phyloP scores from a whole-genome alignment of 2,329 filamentous ascomycete species.

The Daldinia sp. region DNA sequence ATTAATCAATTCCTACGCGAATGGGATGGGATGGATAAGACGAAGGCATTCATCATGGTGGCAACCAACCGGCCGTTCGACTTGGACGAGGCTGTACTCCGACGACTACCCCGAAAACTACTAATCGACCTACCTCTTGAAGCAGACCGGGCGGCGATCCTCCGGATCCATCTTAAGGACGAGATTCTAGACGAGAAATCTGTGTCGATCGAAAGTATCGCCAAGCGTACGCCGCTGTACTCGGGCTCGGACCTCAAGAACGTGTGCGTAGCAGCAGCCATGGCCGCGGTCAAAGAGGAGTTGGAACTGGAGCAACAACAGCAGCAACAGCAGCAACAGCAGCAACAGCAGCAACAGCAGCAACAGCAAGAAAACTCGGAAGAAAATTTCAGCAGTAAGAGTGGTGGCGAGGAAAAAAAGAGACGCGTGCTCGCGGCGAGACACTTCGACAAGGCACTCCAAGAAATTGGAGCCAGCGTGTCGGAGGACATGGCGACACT shows the following conservation, averaged over 20 bases:
- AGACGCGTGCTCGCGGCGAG: slow-evolving; percentile 69
- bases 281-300: slow-evolving; percentile 82
- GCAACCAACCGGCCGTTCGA: slow-evolving; percentile 96
- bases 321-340: slow-evolving; percentile 32
- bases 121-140: slow-evolving; percentile 77
- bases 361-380: slow-evolving; percentile 26
- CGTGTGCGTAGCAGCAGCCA: slow-evolving; percentile 78
- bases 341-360: slow-evolving; percentile 31
- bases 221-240: slow-evolving; percentile 76
- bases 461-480: slow-evolving; percentile 91
- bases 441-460: slow-evolving; percentile 87
- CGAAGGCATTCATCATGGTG: slow-evolving; percentile 95
- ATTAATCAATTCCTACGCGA: slow-evolving; percentile 97
- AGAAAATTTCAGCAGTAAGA: slow-evolving; percentile 50
- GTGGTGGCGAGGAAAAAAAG: slow-evolving; percentile 51
- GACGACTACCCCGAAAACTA: slow-evolving; percentile 76
- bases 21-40: slow-evolving; percentile 89
- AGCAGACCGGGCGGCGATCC: slow-evolving; percentile 71
- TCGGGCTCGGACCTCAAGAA: slow-evolving; percentile 88
- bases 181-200: slow-evolving; percentile 66
- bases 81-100: slow-evolving; percentile 84
- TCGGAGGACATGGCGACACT: slow-evolving; percentile 92
- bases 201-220: slow-evolving; percentile 69
- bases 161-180: slow-evolving; percentile 74
- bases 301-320: slow-evolving; percentile 48